phyloP scores from a whole-genome alignment of 371 early-diverging fungal genomes.

The Mucor lusitanicus region DNA sequence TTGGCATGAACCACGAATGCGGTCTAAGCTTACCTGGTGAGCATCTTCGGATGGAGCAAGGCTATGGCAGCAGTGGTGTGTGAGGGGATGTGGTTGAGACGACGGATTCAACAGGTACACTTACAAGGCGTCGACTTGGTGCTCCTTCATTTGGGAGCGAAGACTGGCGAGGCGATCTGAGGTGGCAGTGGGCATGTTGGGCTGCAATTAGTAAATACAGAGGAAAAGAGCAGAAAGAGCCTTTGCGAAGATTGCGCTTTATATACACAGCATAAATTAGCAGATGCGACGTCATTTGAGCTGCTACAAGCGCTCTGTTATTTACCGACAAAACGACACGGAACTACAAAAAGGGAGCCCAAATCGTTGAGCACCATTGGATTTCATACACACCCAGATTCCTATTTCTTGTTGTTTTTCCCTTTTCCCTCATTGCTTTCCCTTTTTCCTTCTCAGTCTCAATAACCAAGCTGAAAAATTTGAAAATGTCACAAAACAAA shows the following conservation, averaged over 20 bases:
- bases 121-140: slow-evolving; percentile 79
- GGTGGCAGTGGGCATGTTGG: slow-evolving; percentile 51
- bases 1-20: neutral
- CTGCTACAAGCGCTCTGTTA: neutral
- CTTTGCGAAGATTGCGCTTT: neutral
- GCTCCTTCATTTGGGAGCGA: slow-evolving; percentile 71
- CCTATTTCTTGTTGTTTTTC: neutral
- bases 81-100: neutral
- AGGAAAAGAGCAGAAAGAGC: slow-evolving; percentile 11
- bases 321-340: neutral
- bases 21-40: slow-evolving; percentile 80
- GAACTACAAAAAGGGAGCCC: neutral
- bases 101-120: neutral
- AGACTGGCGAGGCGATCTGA: slow-evolving; percentile 62
- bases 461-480: neutral
- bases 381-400: neutral
- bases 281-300: slow-evolving; percentile 5
- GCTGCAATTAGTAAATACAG: neutral
- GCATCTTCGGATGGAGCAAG: slow-evolving; percentile 95
- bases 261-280: neutral
- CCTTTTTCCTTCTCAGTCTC: slow-evolving; percentile 3
- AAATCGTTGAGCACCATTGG: neutral
- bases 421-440: slow-evolving; percentile 2
- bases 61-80: slow-evolving; percentile 27
- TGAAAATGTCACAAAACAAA: slow-evolving; percentile 10